Conservation (phyloP, 2,329 filamentous ascomycete genomes). For the Stachybotrys chlorohalonatus region DNA sequence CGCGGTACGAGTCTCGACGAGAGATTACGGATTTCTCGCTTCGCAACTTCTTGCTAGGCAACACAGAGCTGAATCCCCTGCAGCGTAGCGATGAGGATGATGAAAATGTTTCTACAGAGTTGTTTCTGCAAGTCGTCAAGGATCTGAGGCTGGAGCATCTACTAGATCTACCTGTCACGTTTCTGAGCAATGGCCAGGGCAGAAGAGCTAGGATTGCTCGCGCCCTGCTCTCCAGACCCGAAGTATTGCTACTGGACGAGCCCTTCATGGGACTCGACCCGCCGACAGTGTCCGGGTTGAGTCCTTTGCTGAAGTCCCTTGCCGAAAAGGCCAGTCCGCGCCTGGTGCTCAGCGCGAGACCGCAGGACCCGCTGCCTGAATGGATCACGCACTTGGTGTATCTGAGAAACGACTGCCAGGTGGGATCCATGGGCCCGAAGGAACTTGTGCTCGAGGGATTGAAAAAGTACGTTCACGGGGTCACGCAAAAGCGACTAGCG, state of each 20-base stretch:
- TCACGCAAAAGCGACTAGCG: conserved; percentile 30
- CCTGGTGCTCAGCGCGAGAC: conserved; percentile 67
- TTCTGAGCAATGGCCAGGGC: conserved; percentile 90
- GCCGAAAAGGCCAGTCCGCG: conserved; percentile 59
- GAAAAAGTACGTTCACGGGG: conserved; percentile 35
- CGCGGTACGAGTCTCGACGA: conserved; percentile 78
- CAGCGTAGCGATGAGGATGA: conserved; percentile 29
- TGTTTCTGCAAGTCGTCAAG: conserved; percentile 53
- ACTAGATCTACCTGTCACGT: conserved; percentile 73
- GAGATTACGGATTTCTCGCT: conserved; percentile 86
- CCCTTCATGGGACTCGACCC: conserved; percentile 96
- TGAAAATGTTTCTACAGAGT: conserved; percentile 34
- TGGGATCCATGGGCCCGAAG: conserved; percentile 58
- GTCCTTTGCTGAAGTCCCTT: conserved; percentile 58
- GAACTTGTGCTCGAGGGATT: conserved; percentile 49
- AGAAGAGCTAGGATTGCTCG: conserved; percentile 80
- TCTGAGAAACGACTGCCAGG: conserved; percentile 56
- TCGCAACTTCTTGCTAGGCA: conserved; percentile 68
- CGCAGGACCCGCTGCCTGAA: conserved; percentile 77
- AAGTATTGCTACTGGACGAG: conserved; percentile 80
- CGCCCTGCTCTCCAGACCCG: conserved; percentile 68
- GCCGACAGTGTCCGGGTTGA: conserved; percentile 63
- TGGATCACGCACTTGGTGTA: conserved; percentile 86
- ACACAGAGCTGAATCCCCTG: conserved; percentile 72
- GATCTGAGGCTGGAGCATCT: conserved; percentile 63